Base-by-base conservation (phyloP, 2,329 filamentous ascomycete species). In the Phialophora macrospora region DNA sequence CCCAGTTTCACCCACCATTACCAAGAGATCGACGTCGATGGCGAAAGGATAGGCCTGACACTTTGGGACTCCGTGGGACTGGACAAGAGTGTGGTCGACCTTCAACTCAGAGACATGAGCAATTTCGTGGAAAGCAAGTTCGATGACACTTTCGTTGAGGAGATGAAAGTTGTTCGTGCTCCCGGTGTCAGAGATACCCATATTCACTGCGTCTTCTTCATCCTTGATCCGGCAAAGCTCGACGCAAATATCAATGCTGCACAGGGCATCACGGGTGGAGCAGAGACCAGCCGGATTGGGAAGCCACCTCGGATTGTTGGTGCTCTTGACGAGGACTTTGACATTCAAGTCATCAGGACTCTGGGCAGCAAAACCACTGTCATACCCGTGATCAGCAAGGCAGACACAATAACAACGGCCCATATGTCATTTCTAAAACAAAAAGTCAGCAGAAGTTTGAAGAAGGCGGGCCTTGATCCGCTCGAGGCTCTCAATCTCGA, bases 51-150 rank as follows among this genome's bases (percentile, higher is more conserved):
- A 55, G 95, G 95, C 8, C 81, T 99, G 70, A 99, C 95, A 0
- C 81, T 99, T 34, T 99, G 95, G 95, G 95, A 99, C 77, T 98
- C 95, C 0, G 90, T 95, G 74, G 95, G 95, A 1, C 81, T 99
- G 62, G 94, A 99, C 79, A 96, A 94, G 84, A 95, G 92, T 73
- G 87, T 98, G 41, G 93, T 97, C 59, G 95, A 98, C 77, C 86
- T 98, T 70, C 95, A 99, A 79, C 83, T 99, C 71, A 88, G 93
- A 67, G 92, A 96, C 76, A 93, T 98, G 83, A 89, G 90, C 38
- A 85, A 90, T 8, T 99, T 99, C 80, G 83, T 99, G 66, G 95
- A 99, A 82, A 94, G 90, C 82, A 98, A 98, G 78, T 99, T 99
- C 73, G 94, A 99, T 77, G 95, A 99, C 75, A 98, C 95, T 0